Percentiles rank a stretch among this genome's conserved stretches.
phyloP scores from a whole-genome alignment of 2,329 filamentous ascomycete species.

The Penicillium expansum region DNA sequence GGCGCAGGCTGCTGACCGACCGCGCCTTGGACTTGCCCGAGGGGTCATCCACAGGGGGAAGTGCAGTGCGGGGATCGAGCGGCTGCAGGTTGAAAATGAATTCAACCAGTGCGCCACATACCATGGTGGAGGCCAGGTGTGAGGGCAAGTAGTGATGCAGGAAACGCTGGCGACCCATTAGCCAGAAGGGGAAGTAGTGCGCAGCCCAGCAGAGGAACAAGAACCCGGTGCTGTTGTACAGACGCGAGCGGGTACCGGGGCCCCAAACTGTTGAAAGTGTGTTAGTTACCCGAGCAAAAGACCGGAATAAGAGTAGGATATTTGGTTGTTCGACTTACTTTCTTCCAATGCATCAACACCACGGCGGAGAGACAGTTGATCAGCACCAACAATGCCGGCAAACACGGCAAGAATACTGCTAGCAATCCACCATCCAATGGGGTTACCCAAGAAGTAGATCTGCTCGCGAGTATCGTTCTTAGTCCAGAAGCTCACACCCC shows the following conservation, averaged over 20 bases:
- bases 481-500: constrained; percentile 99
- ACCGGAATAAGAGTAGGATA: background rate
- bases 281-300: constrained; percentile 6
- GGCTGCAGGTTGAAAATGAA: constrained; percentile 95
- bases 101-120: constrained; percentile 86
- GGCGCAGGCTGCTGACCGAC: constrained; percentile 38
- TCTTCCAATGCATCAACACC: constrained; percentile 90
- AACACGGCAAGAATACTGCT: constrained; percentile 92
- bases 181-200: constrained; percentile 95
- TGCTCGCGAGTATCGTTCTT: constrained; percentile 91
- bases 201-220: constrained; percentile 98
- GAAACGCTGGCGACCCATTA: constrained; percentile 98
- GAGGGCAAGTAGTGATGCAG: constrained; percentile 96
- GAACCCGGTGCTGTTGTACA: constrained; percentile 99
- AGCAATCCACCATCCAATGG: constrained; percentile 93
- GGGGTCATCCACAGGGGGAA: constrained; percentile 48
- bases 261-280: constrained; percentile 38
- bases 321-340: constrained; percentile 62
- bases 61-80: constrained; percentile 42
- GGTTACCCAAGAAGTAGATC: constrained; percentile 98
- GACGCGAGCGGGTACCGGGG: constrained; percentile 78
- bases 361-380: constrained; percentile 88
- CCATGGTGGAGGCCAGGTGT: constrained; percentile 84
- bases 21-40: constrained; percentile 42
- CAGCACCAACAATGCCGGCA: constrained; percentile 83